These are phyloP conservation scores for Begonia fuchsioides DNA, from an alignment of 306 rosid species.

Conservation along the genomic window DNA sequence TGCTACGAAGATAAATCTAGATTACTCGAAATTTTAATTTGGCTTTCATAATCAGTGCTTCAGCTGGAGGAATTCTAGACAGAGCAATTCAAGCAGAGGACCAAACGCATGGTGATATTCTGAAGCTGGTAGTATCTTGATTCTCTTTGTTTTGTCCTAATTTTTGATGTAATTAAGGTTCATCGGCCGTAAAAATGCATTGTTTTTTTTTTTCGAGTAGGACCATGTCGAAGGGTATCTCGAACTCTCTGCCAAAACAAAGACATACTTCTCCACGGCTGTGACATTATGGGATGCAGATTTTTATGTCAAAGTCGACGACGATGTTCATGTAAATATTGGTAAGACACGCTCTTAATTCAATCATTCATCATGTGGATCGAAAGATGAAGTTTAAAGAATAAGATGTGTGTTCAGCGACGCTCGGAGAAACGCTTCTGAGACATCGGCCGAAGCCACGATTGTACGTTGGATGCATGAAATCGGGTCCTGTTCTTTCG, in stretches of 20 bases:
- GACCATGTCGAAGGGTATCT: conserved; percentile 98
- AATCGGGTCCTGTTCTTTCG: conserved; percentile 90
- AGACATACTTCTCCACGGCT: conserved; percentile 79
- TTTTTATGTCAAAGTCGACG: conserved; percentile 93
- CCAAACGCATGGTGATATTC: conserved; percentile 82
- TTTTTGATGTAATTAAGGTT: too few relatives aligned
- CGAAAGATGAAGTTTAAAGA: not conserved
- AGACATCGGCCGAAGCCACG: conserved; percentile 70
- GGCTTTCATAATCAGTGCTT: conserved; percentile 42
- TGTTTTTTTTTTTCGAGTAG: conserved; percentile 18
- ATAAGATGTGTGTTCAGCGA: conserved; percentile 36
- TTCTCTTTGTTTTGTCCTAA: not conserved
- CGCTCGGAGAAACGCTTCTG: conserved; percentile 84
- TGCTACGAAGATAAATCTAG: too few relatives aligned
- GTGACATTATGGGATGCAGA: conserved; percentile 92
- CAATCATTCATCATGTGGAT: too few relatives aligned
- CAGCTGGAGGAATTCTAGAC: conserved; percentile 93
- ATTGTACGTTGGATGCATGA: conserved; percentile 95
- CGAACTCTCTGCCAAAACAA: conserved; percentile 93
- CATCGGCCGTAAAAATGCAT: not conserved
- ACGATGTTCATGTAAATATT: conserved; percentile 93
- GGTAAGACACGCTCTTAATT: conserved; percentile 26
- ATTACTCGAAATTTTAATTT: too few relatives aligned
- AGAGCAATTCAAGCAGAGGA: conserved; percentile 98
- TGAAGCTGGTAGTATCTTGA: conserved; percentile 64